These are phyloP conservation scores for Lunularia cruciata DNA, from an alignment of 225 moss, liverwort and hornwort genomes.

Conservation along the genomic window DNA sequence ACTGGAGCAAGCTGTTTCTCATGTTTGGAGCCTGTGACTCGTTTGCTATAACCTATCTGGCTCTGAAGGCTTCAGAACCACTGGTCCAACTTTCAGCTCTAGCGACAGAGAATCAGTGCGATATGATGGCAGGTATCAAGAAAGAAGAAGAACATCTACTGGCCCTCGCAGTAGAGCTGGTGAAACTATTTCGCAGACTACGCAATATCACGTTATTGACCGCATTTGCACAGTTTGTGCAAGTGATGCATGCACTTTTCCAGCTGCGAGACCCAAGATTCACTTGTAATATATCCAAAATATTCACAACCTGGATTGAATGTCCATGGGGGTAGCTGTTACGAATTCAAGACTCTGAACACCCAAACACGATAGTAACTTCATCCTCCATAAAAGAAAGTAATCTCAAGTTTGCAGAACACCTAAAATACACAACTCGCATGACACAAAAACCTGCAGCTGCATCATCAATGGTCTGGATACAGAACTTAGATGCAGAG, in stretches of 20 bases:
- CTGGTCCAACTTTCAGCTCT: constrained; percentile 71
- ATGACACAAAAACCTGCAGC: no score
- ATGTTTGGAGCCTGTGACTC: constrained; percentile 83
- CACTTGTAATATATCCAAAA: constrained; percentile 47
- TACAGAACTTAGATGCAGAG: no score
- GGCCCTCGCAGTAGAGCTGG: constrained; percentile 74
- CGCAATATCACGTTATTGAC: constrained; percentile 73
- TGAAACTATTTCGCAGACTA: constrained; percentile 74
- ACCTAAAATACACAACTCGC: no score
- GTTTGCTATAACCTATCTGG: constrained; percentile 76
- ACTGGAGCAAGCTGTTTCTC: constrained; percentile 72
- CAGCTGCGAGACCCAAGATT: constrained; percentile 70
- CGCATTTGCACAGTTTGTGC: constrained; percentile 73
- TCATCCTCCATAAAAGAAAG: no score
- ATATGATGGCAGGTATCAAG: constrained; percentile 87
- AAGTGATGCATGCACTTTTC: constrained; percentile 53
- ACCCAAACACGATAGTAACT: no score
- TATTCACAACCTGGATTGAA: constrained; percentile 68
- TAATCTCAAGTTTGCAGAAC: no score
- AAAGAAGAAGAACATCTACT: constrained; percentile 86
- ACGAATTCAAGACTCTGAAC: no score
- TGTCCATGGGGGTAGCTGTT: constrained; percentile 70
- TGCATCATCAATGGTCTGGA: no score
- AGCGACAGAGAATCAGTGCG: constrained; percentile 66
- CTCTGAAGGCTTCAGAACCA: constrained; percentile 80